Evolutionary conservation across 164 flowering plant species (phyloP).

Genomic region (Magnolia changhungtana): DNA sequence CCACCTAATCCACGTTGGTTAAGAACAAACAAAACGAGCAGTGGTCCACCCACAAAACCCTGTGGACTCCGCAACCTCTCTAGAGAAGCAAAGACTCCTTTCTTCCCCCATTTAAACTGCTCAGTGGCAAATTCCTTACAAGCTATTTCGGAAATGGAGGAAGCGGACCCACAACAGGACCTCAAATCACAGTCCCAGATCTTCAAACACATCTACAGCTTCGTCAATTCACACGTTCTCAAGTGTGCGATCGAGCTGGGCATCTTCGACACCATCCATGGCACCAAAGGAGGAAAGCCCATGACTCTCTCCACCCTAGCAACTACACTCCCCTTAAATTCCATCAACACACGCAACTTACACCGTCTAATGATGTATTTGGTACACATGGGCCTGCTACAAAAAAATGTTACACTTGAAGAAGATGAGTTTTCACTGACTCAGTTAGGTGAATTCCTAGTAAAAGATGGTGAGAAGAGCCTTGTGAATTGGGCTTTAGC

Average conservation of each 20-base stretch:
- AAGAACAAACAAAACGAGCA: no score
- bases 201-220: not conserved
- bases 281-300: constrained; percentile 14
- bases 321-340: constrained; percentile 5
- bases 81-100: no score
- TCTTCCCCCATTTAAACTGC: no score
- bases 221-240: constrained; percentile 39
- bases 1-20: no score
- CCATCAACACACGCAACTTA: constrained; percentile 12
- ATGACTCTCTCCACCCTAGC: constrained; percentile 24
- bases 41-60: no score
- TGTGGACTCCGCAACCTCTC: no score
- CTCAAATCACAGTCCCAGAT: not conserved
- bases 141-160: no score
- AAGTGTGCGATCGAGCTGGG: constrained; percentile 37
- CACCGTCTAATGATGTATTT: constrained; percentile 38
- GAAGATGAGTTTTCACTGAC: constrained; percentile 25
- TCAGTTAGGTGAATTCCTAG: not conserved
- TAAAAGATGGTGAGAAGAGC: constrained; percentile 8
- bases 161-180: not conserved
- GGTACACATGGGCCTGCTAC: constrained; percentile 37
- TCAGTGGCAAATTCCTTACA: no score
- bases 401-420: not conserved
- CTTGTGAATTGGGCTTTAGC: constrained; percentile 18
- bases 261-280: constrained; percentile 30